Base-by-base conservation (phyloP, 73 alveolate genomes). In the Blepharisma stoltei region DNA sequence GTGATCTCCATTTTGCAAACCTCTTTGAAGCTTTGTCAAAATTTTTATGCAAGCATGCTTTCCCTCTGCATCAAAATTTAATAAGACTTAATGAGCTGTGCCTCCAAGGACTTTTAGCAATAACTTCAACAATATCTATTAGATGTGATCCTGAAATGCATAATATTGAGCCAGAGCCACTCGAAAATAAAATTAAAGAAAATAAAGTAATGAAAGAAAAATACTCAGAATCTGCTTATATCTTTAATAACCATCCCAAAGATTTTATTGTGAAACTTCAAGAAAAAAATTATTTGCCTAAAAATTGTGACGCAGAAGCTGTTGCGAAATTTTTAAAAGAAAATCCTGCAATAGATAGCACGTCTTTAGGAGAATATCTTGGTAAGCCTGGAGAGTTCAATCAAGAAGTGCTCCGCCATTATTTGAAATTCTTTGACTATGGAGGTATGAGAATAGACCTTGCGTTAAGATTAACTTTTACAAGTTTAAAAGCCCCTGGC, bases 201-300 rank as follows among this genome's bases (percentile, higher is more conserved):
- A 60, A 60, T 14, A 60, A 60, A 25, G 45, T 38, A 14, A 18
- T 60, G 45, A 60, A 60, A 60, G 73, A 60, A 25, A 60, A 14
- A 14, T 60, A 20, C 23, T 60, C 23, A 38, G 23, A 60, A 5
- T 60, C 73, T 20, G 73, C 73, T 14, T n/a, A 60, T 8, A 60
- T 60, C 23, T 60, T 60, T 60, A 60, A 60, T 60, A 60, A 38
- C 5, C 46, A 60, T 38, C 73, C 38, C 18, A 60, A 60, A 60
- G 73, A 60, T 8, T 60, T 60, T 60, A 60, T 60, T 25, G 46
- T 38, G 38, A 60, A 60, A 60, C 73, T 60, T 60, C 73, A 60
- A 25, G 73, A 60, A 60, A n/a, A 14, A 14, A 25, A 38, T 14
- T 60, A 60, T 60, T 25, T 60, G 11, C 73, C 73, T 18, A 25